Conservation (phyloP, 2,329 filamentous ascomycete genomes). For the Curvularia hawaiiensis region DNA sequence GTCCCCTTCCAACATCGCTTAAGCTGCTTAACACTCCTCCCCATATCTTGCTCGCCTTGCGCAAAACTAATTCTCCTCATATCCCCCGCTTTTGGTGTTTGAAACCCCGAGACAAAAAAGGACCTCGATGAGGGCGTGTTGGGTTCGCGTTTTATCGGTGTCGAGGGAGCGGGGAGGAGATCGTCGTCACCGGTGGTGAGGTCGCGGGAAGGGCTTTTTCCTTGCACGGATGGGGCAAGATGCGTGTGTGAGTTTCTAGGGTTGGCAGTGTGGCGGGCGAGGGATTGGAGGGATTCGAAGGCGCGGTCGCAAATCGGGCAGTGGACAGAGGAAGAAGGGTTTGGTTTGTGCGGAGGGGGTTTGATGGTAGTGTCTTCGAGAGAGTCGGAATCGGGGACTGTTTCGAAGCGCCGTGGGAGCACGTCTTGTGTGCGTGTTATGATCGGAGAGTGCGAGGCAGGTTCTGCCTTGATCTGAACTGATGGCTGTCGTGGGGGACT, state of each 20-base stretch:
- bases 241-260: not conserved
- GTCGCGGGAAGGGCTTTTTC: conserved; percentile 7
- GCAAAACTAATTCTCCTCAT: not conserved
- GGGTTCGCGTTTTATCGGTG: conserved; percentile 31
- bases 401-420: not conserved
- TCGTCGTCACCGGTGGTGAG: conserved; percentile 4
- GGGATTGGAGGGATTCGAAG: conserved; percentile 10
- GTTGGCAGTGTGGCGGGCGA: conserved; percentile 8
- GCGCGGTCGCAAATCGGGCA: conserved; percentile 16
- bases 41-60: conserved; percentile 11
- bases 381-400: conserved; percentile 1
- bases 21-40: conserved; percentile 24
- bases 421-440: not conserved
- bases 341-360: not conserved
- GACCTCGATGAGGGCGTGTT: conserved; percentile 15
- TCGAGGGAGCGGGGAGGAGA: not conserved
- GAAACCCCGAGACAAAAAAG: conserved; percentile 20
- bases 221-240: not conserved
- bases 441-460: conserved; percentile 1
- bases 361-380: not conserved
- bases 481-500: conserved; percentile 2
- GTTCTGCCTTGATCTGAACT: conserved; percentile 16
- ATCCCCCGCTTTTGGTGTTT: conserved; percentile 18
- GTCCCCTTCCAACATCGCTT: conserved; percentile 31
- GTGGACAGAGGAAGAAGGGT: not conserved